phyloP scores from a whole-genome alignment of 108 stramenopile genomes.

The Conticribra guillardii region DNA sequence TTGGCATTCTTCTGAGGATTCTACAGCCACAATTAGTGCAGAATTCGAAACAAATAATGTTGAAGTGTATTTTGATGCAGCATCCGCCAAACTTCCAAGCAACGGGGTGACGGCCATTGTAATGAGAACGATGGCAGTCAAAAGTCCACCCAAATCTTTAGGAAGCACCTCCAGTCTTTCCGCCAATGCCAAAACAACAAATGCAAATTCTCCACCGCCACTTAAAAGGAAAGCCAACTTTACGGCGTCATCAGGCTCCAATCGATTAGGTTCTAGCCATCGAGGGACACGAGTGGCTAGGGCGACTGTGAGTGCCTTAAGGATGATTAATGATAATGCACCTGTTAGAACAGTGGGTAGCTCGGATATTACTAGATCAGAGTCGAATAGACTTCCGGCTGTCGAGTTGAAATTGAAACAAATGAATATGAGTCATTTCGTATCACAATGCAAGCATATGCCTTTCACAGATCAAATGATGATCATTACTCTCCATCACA shows the following conservation, averaged over 20 bases:
- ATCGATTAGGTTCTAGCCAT: slow-evolving; percentile 60
- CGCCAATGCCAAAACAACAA: slow-evolving; percentile 73
- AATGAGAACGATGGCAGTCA: slow-evolving; percentile 71
- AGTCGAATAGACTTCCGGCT: slow-evolving; percentile 72
- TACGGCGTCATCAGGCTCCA: slow-evolving; percentile 54
- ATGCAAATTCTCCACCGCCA: slow-evolving; percentile 80
- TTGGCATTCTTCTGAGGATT: slow-evolving; percentile 17
- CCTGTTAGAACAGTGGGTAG: slow-evolving; percentile 66
- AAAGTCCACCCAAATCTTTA: slow-evolving; percentile 52
- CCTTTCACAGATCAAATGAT: too few relatives aligned
- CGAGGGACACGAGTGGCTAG: slow-evolving; percentile 62
- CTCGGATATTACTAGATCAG: slow-evolving; percentile 56
- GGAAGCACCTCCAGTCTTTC: slow-evolving; percentile 64
- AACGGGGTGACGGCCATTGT: slow-evolving; percentile 81
- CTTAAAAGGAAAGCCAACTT: slow-evolving; percentile 60
- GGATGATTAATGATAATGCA: slow-evolving; percentile 45
- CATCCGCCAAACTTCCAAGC: slow-evolving; percentile 62
- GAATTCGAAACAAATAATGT: slow-evolving; percentile 23
- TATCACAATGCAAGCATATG: too few relatives aligned
- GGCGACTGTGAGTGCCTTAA: slow-evolving; percentile 50
- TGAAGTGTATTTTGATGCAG: slow-evolving; percentile 42
- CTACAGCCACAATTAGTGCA: not conserved
- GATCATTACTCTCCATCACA: too few relatives aligned
- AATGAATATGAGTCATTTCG: slow-evolving; percentile 1
- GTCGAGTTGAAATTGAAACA: not conserved